phyloP scores from a whole-genome alignment of 768 basidiomycete species.

The Hysterangium stoloniferum region DNA sequence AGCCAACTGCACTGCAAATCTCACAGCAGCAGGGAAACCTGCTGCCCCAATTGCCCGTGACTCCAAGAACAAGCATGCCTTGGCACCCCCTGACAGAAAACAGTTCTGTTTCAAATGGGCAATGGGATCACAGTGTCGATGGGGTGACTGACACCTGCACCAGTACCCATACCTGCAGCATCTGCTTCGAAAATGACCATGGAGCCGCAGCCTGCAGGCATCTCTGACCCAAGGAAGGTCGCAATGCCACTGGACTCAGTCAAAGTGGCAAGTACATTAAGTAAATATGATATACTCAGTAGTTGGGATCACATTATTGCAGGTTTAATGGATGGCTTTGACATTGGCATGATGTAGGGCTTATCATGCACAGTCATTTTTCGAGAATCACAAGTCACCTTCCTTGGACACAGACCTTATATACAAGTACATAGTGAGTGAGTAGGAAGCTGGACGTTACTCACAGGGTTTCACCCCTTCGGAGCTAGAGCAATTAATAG shows the following conservation, averaged over 20 bases:
- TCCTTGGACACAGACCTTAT: constrained; percentile 25
- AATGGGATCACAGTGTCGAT: constrained; percentile 14
- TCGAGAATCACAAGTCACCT: constrained; percentile 29
- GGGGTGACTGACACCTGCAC: constrained; percentile 16
- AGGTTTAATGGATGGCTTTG: constrained; percentile 24
- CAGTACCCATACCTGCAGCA: constrained; percentile 24
- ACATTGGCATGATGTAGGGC: neutral
- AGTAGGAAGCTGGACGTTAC: constrained; percentile 27
- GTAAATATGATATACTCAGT: constrained; percentile 13
- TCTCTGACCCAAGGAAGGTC: constrained; percentile 26
- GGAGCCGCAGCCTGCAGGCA: constrained; percentile 23
- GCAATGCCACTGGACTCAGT: constrained; percentile 25
- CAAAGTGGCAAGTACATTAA: constrained; percentile 13
- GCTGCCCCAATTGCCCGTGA: constrained; percentile 11
- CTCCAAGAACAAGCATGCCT: constrained; percentile 16
- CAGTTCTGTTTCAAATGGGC: constrained; percentile 26
- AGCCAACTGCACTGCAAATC: constrained; percentile 15
- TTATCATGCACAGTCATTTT: constrained; percentile 6
- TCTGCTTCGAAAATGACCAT: constrained; percentile 23
- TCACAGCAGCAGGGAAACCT: constrained; percentile 21
- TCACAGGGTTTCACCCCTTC: constrained; percentile 23
- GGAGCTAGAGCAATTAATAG: constrained; percentile 25
- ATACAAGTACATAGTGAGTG: constrained; percentile 24
- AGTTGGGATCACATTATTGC: constrained; percentile 24
- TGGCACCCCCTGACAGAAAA: constrained; percentile 17